These are phyloP conservation scores for Thelonectria discophora DNA, from an alignment of 2,329 filamentous ascomycete genomes.

Conservation along the genomic window DNA sequence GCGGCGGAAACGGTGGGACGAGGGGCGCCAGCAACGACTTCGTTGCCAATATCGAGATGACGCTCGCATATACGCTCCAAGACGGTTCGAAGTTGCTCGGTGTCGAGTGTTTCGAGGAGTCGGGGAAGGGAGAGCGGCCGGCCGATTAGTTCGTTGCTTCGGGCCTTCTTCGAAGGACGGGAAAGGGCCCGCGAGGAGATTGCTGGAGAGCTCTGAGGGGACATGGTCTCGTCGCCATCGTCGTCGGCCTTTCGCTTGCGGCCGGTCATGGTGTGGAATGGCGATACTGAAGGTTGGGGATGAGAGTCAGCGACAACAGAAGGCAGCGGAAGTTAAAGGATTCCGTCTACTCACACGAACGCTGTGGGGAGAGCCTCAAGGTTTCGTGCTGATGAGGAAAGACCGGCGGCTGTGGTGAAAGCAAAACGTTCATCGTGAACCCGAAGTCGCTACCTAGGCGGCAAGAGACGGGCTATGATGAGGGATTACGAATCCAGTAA, in stretches of 20 bases:
- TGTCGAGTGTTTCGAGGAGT: constrained; percentile 93
- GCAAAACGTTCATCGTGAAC: constrained; percentile 67
- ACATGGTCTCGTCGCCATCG: constrained; percentile 87
- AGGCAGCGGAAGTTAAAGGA: neutral
- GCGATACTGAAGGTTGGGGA: constrained; percentile 46
- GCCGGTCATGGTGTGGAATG: constrained; percentile 63
- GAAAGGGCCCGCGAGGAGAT: constrained; percentile 73
- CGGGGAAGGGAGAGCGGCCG: constrained; percentile 67
- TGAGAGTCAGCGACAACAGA: constrained; percentile 33
- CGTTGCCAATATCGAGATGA: constrained; percentile 84
- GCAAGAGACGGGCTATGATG: constrained; percentile 17
- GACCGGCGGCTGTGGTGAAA: constrained; percentile 67
- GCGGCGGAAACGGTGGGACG: constrained; percentile 86
- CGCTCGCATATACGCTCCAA: constrained; percentile 92
- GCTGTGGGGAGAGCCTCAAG: constrained; percentile 62
- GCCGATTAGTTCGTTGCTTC: constrained; percentile 71
- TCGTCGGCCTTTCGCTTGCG: constrained; percentile 89
- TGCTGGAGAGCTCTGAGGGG: constrained; percentile 83
- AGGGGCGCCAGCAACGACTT: constrained; percentile 85
- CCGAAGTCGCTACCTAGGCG: constrained; percentile 15
- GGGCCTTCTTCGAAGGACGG: constrained; percentile 70
- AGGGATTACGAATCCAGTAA: constrained; percentile 29
- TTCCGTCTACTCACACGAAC: constrained; percentile 59
- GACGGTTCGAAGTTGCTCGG: constrained; percentile 82
- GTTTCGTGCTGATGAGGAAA: constrained; percentile 68